Evolutionary conservation across 345 rosid genomes (phyloP), one percentile per base, ranked within the genome.

Genomic region (Ceriops tagal): DNA sequence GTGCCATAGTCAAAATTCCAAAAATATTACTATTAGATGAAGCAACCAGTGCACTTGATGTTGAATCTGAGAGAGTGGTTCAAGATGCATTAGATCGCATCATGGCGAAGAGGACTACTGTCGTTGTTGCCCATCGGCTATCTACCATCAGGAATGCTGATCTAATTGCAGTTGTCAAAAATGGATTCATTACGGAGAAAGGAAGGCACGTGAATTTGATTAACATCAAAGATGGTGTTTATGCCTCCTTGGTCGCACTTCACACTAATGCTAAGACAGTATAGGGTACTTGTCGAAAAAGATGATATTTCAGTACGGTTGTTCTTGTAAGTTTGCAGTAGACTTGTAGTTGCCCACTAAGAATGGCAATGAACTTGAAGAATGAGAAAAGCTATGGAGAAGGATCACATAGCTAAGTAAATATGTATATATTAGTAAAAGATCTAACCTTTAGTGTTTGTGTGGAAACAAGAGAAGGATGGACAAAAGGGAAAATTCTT

Each of bases 61-160:
- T 84, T 0, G 83, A 80, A 56, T 86, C 88, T 1, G 90, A 86
- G 68, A 71, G 73, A 8, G 74, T 79, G n/a, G 83, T 86, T 53
- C 90, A 86, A 59, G 86, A 78, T 4, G 88, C 88, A 3, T 60
- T 84, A 32, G 86, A 82, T 8, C 58, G 77, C 11, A 73, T 78
- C 19, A 78, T 82, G 80, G 66, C 70, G 69, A 65, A 72, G 56
- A 64, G 86, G 70, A 86, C 90, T 0, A 84, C 86, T 2, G 77
- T 86, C 2, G 75, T 86, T n/a, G 85, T 82, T 47, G 88, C 88
- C 26, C 86, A 86, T 64, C 72, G 88, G 60, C 60, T 86, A 27
- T 76, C 85, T 32, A 82, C 90, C 18, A 76, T 86, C 53, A 84
- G 71, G 69, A 80, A 79, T 24, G 86, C 88, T 5, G 86, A 86